Base-by-base conservation (phyloP, 2,329 filamentous ascomycete species). In the Colletotrichum theobromicola region DNA sequence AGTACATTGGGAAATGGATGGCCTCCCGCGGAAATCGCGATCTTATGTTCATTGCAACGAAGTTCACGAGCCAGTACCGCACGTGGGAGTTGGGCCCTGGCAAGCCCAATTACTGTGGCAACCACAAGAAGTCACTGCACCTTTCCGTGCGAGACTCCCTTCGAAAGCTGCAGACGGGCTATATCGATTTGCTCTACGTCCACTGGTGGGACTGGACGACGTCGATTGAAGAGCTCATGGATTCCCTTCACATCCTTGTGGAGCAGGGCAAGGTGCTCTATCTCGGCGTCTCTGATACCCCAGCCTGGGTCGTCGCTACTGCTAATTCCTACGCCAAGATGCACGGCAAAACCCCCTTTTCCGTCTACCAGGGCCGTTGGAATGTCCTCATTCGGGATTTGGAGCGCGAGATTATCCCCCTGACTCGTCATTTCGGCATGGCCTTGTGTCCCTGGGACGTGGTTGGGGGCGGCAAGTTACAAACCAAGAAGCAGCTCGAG, bases 1-100 rank as follows among this genome's bases (percentile, higher is more conserved):
- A 71, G 13, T 90, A 87, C 86, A 78, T 93, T 24, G 90, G 90
- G n/a, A 88, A 91, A 76, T 93, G 89, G 89, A 87, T 91, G 84
- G 68, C 79, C 0, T 64, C 77, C 3, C 85, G 87, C 18, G 78
- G 82, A 10, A 89, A 88, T 77, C 87, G 91, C 1, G 89, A 91
- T 78, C 81, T 86, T 60, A 80, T 91, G 64, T 87, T 92, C 30
- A 76, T 91, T 13, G 88, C 89, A 1, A 91, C 89, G 74, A 92
- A 92, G 81, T 91, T 86, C 84, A 88, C 88, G 1, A 87, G 84
- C 5, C 83, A 87, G 71, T 91, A 88, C 80, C 83, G 81, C 34
- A 77, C 77, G 16, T 75, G 84, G 60, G 82, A 81, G 13, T 37
- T 82, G 7, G 86, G 85, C 30, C 61, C 61, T 12, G 82, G 81